These are phyloP conservation scores for Climacium dendroides DNA, from an alignment of 225 moss, liverwort and hornwort species.

Conservation along the genomic window DNA sequence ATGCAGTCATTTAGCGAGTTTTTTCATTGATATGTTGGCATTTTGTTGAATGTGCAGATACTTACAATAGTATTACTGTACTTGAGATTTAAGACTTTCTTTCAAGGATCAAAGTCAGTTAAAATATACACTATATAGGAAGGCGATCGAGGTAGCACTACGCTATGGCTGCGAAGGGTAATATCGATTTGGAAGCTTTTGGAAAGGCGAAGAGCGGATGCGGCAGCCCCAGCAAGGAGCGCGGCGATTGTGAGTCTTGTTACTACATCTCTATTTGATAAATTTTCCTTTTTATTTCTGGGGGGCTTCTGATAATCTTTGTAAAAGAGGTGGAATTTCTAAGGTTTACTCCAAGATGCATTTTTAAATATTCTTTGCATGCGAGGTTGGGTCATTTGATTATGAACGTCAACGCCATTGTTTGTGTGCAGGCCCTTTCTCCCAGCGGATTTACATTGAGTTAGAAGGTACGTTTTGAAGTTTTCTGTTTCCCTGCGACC, in stretches of 20 bases:
- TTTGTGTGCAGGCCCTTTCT: slow-evolving; percentile 57
- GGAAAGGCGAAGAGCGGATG: slow-evolving; percentile 78
- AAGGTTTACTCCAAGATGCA: not conserved
- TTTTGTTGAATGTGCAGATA: not conserved
- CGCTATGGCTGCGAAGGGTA: slow-evolving; percentile 14
- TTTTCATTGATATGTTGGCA: not conserved
- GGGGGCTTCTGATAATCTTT: not conserved
- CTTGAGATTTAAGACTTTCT: not conserved
- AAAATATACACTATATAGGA: not conserved
- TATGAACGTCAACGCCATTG: not conserved
- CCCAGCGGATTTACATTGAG: slow-evolving; percentile 70
- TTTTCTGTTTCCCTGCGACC: not conserved
- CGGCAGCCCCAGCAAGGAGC: slow-evolving; percentile 70
- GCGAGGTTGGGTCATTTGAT: not conserved
- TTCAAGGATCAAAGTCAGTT: not conserved
- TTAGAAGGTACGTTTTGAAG: slow-evolving; percentile 28
- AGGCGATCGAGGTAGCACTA: not conserved
- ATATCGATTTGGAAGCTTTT: slow-evolving; percentile 58
- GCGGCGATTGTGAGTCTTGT: slow-evolving; percentile 54
- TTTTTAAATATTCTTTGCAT: not conserved
- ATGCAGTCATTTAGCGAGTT: not conserved
- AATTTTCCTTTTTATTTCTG: not conserved
- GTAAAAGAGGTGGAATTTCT: not conserved
- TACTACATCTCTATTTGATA: not conserved
- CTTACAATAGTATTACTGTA: not conserved